Percentiles rank a stretch among this genome's conserved stretches.
Conservation (phyloP, 2,329 filamentous ascomycete genomes). For the Claviceps arundinis region DNA sequence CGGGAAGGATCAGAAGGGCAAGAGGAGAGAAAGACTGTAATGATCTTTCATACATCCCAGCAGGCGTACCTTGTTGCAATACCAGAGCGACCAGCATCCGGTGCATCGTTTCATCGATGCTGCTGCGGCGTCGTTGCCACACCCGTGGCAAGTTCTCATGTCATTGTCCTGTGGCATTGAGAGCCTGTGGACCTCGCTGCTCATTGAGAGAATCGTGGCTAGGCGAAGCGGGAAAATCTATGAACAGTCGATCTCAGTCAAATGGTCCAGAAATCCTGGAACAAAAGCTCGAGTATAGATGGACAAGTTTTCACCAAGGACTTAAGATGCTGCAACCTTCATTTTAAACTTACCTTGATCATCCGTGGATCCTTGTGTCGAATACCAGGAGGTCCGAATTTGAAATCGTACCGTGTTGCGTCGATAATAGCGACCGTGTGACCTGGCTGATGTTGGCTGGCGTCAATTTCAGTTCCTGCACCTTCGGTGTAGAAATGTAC, state of each 20-base stretch:
- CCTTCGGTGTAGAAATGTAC: neutral
- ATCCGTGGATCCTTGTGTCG: neutral
- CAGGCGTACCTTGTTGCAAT: no score
- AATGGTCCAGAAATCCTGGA: no score
- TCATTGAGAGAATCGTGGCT: neutral
- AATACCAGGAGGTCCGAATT: neutral
- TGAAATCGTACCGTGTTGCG: neutral
- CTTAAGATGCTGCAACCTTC: neutral
- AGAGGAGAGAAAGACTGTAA: no score
- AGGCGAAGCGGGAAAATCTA: neutral
- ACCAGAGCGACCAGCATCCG: no score
- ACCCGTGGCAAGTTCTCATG: neutral
- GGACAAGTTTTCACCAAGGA: no score
- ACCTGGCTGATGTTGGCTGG: neutral
- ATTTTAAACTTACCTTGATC: neutral
- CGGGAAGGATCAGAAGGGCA: no score
- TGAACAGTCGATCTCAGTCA: no score
- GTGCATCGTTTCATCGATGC: no score
- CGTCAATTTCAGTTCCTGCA: neutral
- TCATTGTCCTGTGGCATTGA: neutral
- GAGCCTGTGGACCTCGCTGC: neutral
- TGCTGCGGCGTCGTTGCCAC: no score
- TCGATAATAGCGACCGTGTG: neutral
- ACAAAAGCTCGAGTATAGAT: no score
- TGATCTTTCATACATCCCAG: no score